These are phyloP conservation scores for Colletotrichum abscissum DNA, from an alignment of 2,329 filamentous ascomycete species.

Conservation along the genomic window DNA sequence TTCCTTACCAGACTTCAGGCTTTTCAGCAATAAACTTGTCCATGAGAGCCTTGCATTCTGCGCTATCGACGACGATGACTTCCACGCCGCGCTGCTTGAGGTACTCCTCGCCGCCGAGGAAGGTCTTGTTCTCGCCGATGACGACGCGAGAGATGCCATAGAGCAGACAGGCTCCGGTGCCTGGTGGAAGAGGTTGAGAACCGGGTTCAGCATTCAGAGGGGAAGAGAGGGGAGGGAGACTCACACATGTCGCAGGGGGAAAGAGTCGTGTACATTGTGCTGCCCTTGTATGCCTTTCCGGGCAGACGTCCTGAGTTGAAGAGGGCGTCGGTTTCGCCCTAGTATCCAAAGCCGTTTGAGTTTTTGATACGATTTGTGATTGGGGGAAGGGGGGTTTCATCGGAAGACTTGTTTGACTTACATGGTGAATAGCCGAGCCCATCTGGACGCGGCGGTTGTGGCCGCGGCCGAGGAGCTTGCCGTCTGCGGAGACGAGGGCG, in stretches of 20 bases:
- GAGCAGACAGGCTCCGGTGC: constrained; percentile 78
- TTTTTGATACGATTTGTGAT: neutral
- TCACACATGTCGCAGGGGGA: constrained; percentile 83
- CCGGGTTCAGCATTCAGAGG: neutral
- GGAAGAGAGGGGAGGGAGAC: neutral
- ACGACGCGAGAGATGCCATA: constrained; percentile 81
- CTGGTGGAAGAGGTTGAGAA: constrained; percentile 28
- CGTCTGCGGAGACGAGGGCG: constrained; percentile 74
- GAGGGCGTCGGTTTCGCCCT: constrained; percentile 83
- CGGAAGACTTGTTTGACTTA: constrained; percentile 47
- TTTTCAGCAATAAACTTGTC: constrained; percentile 77
- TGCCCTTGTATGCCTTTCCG: constrained; percentile 71
- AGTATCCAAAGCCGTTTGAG: constrained; percentile 32
- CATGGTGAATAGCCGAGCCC: constrained; percentile 77
- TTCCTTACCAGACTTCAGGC: constrained; percentile 75
- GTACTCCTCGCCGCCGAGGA: constrained; percentile 78
- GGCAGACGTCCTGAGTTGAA: constrained; percentile 79
- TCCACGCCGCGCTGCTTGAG: constrained; percentile 76
- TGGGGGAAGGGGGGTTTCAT: no score
- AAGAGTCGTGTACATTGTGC: constrained; percentile 87
- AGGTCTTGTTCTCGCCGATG: constrained; percentile 82
- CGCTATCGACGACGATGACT: constrained; percentile 75
- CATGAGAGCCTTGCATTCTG: constrained; percentile 77
- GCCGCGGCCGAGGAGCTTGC: constrained; percentile 76
- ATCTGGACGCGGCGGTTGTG: constrained; percentile 83